Evolutionary conservation across 2,329 filamentous ascomycete species (phyloP), one percentile per base, ranked within the genome.

Genomic region (Cladosporium sp.): DNA sequence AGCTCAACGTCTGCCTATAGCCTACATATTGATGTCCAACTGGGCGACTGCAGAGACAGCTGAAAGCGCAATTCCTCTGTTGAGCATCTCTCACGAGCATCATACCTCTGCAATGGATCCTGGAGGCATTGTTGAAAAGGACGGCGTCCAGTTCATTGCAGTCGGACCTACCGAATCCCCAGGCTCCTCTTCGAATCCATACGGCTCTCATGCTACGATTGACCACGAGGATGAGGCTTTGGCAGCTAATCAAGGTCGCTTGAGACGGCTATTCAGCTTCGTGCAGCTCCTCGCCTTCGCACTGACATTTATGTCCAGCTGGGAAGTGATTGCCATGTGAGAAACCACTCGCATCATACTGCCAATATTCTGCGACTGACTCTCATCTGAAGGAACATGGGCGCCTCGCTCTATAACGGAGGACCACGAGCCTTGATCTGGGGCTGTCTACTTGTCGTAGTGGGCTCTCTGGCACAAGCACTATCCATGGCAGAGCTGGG

Each of bases 241-340:
- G 26, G 47, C n/a, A n/a, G 49, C 18, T 4, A 54, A 55, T 32
- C 49, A 63, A 38, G 47, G 59, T 14, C 28, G 47, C 11, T 24
- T 63, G 47, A 52, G 72, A 65, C 73, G 73, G 15, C 74, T 71
- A 61, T 75, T 75, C 65, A 71, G 65, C 36, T 73, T 75, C 60
- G 67, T 74, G 36, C 69, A 69, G n/a, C 75, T 74, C 57, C 67
- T 75, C 7, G 73, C 73, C n/a, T 76, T 76, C 59, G 70, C 68
- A 3, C 71, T 68, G 36, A 75, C 73, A 0, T 66, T 76, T 49
- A 73, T 77, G 67, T 68, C 69, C n/a, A 71, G 69, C 41, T 76
- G 74, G 74, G 72, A 76, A 65, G 67, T 69, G 24, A 65, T 73
- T 24, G 66, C 64, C 30, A 67, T 65, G 66, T 59, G 11, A 36